Evolutionary conservation across 306 rosid genomes (phyloP), one percentile per base, ranked within the genome.

Genomic region (Dryas drummondii): DNA sequence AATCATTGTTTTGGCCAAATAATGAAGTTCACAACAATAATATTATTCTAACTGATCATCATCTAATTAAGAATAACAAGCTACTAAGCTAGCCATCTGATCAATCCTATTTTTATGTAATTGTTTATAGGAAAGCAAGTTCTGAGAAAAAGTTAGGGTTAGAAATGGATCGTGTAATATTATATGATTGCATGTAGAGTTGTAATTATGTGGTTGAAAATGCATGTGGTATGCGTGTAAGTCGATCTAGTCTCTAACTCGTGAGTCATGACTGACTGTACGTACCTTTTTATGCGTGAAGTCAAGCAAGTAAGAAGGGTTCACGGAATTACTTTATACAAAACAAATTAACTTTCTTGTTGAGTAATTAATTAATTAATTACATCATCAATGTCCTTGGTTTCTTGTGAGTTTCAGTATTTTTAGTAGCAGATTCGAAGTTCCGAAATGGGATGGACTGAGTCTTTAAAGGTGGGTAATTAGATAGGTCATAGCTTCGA

Each of bases 1-100:
- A 32, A 32, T 32, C 37, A 32, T 32, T 32, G 37, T 32, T 32
- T 32, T 54, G 7, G 47, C 16, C 73, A 49, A 68, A 68, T 51
- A 68, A 68, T 68, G 73, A 50, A 68, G 73, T n/a, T 51, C 4
- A 9, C 3, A 51, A 14, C 60, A 68, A 51, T 68, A 68, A 68
- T 50, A 68, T 50, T 14, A 68, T 50, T 14, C 4, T 50, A 37
- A 49, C 10, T 6, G 68, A 42, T 64, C 67, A 40, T 5, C 12
- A 12, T 27, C 17, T 46, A 5, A 46, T 51, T 1, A 2, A 51
- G 7, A 51, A 14, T 14, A 51, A 13, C 0, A 6, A 51, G 55
- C 55, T 16, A 51, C 22, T 22, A 22, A 22, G 37, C 37, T 32
- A 32, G 37, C 37, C 37, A 32, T 32, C 37, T 32, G 37, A 13